A percentile compares a stretch with the other conserved stretches of the same genome.
These are phyloP conservation scores for Colletotrichum orbiculare DNA, from an alignment of 2,329 filamentous ascomycete species.

Conservation along the genomic window DNA sequence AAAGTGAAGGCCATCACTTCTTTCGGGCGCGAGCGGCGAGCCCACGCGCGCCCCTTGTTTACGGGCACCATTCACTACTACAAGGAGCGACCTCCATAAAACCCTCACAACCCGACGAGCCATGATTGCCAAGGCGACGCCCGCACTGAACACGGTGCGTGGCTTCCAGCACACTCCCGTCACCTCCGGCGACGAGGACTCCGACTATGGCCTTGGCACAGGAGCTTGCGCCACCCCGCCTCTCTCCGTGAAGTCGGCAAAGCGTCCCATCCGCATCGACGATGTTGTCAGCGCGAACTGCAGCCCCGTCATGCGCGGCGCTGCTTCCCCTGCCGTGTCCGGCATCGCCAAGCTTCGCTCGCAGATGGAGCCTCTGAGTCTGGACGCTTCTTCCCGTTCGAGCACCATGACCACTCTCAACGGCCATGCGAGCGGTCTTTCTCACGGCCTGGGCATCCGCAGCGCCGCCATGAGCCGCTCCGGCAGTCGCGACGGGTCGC, in stretches of 20 bases:
- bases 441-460: constrained; percentile 52
- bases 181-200: constrained; percentile 68
- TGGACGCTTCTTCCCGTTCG: constrained; percentile 67
- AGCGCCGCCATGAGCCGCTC: constrained; percentile 67
- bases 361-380: constrained; percentile 81
- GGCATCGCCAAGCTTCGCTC: constrained; percentile 86
- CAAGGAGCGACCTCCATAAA: constrained; percentile 30
- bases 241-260: constrained; percentile 44
- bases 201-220: constrained; percentile 53
- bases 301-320: constrained; percentile 67
- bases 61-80: constrained; percentile 45
- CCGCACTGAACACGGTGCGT: constrained; percentile 66
- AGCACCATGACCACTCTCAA: constrained; percentile 64
- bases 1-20: constrained; percentile 29
- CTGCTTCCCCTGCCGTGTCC: constrained; percentile 66
- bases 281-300: constrained; percentile 72
- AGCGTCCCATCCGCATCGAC: constrained; percentile 56
- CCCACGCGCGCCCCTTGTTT: constrained; percentile 34
- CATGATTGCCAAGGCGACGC: constrained; percentile 60
- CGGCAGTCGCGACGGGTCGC: constrained; percentile 66
- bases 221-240: constrained; percentile 34
- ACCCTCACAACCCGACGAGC: constrained; percentile 24
- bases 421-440: constrained; percentile 49
- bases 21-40: constrained; percentile 32
- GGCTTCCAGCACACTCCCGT: constrained; percentile 66